Evolutionary conservation across 441 rosid genomes (phyloP), one percentile per base, ranked within the genome.

Genomic region (Gossypium gossypioides): DNA sequence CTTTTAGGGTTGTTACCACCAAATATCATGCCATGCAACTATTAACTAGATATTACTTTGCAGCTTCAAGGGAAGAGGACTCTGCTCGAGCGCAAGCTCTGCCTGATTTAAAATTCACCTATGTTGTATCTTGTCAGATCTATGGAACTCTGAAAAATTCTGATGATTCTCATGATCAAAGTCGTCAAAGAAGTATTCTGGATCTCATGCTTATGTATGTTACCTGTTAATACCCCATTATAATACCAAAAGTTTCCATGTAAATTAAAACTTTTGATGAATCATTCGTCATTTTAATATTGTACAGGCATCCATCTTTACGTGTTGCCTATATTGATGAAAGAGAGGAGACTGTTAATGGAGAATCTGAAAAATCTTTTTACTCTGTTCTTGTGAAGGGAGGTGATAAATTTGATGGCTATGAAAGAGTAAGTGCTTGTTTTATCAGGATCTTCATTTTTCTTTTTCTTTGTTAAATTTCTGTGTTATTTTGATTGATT

Each of bases 241-340:
- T 32, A 52, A 6, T n/a, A 63, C 27, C 15, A 25, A 22, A 37
- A 48, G 54, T 34, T 9, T 8, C 46, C 52, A 25, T 76, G 32
- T 22, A 57, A 71, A 71, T 68, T 50, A 50, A 9, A 68, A 68
- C 6, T 68, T 51, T 9, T 25, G 16, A 29, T 52, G n/a, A 51
- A 51, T 68, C 46, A 68, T 24, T 68, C 12, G 24, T 67, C 46
- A 66, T 40, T 56, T 70, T 56, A 34, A 55, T 56, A 34, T 19
- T 44, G 4, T 44, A 62, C 81, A 87, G 94, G 62, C 82, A 87
- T 72, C 92, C 86, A 18, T 89, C 95, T 77, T 78, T 89, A 16
- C 92, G 94, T 54, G 87, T 89, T 71, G 90, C 95, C 25, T 89
- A 87, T 73, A 83, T 89, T 19, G 95, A 89, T 71, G 95, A 89